Base-by-base conservation (phyloP, 257 asterid species). In the Gardenia jasminoides region DNA sequence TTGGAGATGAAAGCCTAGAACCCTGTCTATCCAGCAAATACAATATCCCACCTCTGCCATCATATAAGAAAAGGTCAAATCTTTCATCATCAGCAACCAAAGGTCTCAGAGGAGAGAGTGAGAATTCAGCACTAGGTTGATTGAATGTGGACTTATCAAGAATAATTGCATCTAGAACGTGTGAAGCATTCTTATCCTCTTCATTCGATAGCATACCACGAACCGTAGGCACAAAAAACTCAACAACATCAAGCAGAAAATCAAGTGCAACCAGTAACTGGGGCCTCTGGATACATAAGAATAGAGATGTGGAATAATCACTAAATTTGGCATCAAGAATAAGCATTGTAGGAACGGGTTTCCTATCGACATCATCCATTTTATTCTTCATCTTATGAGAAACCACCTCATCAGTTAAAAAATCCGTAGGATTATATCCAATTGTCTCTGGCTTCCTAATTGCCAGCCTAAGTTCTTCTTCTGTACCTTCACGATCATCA, bases 251-350 rank as follows among this genome's bases (percentile, higher is more conserved):
- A 76, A 92, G 93, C 87, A 93, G 82, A 89, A 95, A 95, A 80
- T 95, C 99, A 76, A 95, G 94, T 72, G 99, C 96, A 64, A 95
- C 99, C 76, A 95, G 97, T 88, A 95, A 79, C 81, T 90, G 98
- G 33, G 99, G 99, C 91, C 99, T 91, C 87, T 95, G 99, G 86
- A 95, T 92, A 88, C 94, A 88, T 81, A 95, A 83, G 85, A 92
- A 90, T 74, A 93, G 59, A 80, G 72, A 82, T 36, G 93, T 93
- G 43, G 91, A 90, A 77, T 85, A 79, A 81, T 89, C 92, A 83
- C 71, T 28, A 79, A 93, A 90, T 85, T 74, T 93, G 85, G 93
- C 96, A 90, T 95, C 98, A 81, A 95, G 89, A 83, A 93, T 90
- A 71, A 95, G 89, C 93, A 95, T 88, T 72, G 97, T 89, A 70